Conservation (phyloP, 1,284 basidiomycete species). For the Taiwanofungus camphoratus region DNA sequence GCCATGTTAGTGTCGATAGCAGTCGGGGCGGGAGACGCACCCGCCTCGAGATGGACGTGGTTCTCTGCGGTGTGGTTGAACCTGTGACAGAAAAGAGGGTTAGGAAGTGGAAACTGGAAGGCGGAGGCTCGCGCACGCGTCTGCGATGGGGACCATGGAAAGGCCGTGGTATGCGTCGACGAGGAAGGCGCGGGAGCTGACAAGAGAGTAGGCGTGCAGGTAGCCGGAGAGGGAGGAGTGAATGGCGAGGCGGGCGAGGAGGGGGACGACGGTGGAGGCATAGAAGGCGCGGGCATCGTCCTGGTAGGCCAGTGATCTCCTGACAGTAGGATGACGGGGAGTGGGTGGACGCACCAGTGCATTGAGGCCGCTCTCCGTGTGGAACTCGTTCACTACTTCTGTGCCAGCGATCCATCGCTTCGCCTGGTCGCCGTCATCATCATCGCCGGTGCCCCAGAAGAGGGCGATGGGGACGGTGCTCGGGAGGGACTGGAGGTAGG, state of each 20-base stretch:
- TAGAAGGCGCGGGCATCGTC: slow-evolving; percentile 47
- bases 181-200: slow-evolving; percentile 83
- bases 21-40: slow-evolving; percentile 6
- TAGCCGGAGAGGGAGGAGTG: slow-evolving; percentile 43
- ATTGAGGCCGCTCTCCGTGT: slow-evolving; percentile 13
- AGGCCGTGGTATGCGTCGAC: slow-evolving; percentile 84
- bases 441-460: slow-evolving; percentile 47
- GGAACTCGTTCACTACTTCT: slow-evolving; percentile 20
- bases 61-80: slow-evolving; percentile 81
- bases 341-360: slow-evolving; percentile 18
- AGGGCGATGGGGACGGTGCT: slow-evolving; percentile 50
- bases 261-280: slow-evolving; percentile 32
- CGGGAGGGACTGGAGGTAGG: slow-evolving; percentile 66
- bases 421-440: slow-evolving; percentile 29
- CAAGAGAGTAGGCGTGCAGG: slow-evolving; percentile 70
- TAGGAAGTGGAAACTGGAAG: too few relatives aligned
- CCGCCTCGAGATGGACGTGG: slow-evolving; percentile 73
- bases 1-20: neutral
- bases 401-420: slow-evolving; percentile 22
- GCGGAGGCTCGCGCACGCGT: slow-evolving; percentile 53
- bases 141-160: slow-evolving; percentile 86
- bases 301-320: too few relatives aligned
- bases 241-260: slow-evolving; percentile 21
- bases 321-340: too few relatives aligned
- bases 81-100: too few relatives aligned